Base-by-base conservation (phyloP, 2,329 filamentous ascomycete genomes). In the Phaeosphaeriaceae sp. region DNA sequence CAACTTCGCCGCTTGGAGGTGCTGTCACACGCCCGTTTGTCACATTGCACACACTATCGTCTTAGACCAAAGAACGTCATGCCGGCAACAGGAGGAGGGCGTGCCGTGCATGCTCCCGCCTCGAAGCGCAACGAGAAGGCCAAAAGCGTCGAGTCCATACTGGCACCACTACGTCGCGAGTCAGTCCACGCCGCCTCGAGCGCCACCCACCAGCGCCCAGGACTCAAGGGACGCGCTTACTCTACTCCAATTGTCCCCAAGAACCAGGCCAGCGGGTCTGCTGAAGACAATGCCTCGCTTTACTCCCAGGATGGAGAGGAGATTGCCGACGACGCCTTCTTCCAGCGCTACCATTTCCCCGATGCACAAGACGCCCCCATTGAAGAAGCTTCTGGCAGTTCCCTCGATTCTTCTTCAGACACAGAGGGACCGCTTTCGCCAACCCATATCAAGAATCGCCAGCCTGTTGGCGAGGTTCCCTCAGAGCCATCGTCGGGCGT, bases 251-350 rank as follows among this genome's bases (percentile, higher is more conserved):
- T 64, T 51, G 52, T 67, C 26, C 66, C 71, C 48, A 67, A 65
- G 52, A 50, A 44, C 60, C 36, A 46, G 17, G 61, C 58, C 41
- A 42, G 50, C 51, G 60, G 63, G 15, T 46, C 46, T 17, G 50
- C 49, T 52, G 47, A 60, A 20, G 57, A 60, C 41, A 42, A 54
- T n/a, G 50, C 46, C 46, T 54, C 52, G 39, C 83, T 83, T 2
- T 85, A 87, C 81, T 86, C 89, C 87, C 63, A 57, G 42, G 71
- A 71, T 35, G 68, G 65, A 58, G 68, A 70, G 21, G 69, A 72
- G 47, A 74, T 75, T 34, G 62, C 67, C 20, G 60, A 61, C 56
- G 73, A 76, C 46, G 66, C 70, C 53, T 75, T 75, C 67, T 75
- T 75, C 66, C 72, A 74, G 64, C 70, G 72, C 45, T 74, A 71